These are phyloP conservation scores for Lippia alba DNA, from an alignment of 305 asterid species.

Conservation along the genomic window DNA sequence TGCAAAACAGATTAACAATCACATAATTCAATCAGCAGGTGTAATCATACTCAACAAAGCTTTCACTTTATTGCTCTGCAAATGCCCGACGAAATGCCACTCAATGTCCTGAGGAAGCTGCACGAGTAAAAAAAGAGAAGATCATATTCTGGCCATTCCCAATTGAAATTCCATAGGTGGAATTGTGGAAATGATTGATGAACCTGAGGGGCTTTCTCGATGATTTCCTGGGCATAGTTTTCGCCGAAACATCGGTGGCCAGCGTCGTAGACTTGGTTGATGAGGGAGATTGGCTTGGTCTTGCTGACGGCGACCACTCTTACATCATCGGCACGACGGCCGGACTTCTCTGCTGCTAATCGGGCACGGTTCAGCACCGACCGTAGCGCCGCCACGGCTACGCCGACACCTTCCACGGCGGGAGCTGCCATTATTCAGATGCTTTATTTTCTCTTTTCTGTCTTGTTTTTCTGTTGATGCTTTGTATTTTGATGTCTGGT, in stretches of 20 bases:
- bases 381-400: constrained; percentile 66
- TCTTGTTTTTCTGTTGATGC: neutral
- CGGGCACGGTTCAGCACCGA: constrained; percentile 72
- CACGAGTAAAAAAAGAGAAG: constrained; percentile 21
- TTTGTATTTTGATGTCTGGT: neutral
- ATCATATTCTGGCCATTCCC: too few relatives aligned
- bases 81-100: constrained; percentile 92
- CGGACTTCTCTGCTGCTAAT: constrained; percentile 71
- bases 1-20: constrained; percentile 6
- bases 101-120: constrained; percentile 87
- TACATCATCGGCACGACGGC: constrained; percentile 74
- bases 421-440: constrained; percentile 66
- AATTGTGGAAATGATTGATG: too few relatives aligned
- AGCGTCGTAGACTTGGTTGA: constrained; percentile 69
- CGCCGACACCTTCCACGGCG: constrained; percentile 65
- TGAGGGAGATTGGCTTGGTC: constrained; percentile 75
- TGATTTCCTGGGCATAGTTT: constrained; percentile 80
- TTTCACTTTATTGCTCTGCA: constrained; percentile 93
- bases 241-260: constrained; percentile 90
- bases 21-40: constrained; percentile 9
- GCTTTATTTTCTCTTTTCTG: neutral
- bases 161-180: neutral
- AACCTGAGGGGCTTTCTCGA: constrained; percentile 91
- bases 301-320: constrained; percentile 88
- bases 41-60: constrained; percentile 60